Base-by-base conservation (phyloP, 73 alveolate genomes). In the Breviolum minutum region DNA sequence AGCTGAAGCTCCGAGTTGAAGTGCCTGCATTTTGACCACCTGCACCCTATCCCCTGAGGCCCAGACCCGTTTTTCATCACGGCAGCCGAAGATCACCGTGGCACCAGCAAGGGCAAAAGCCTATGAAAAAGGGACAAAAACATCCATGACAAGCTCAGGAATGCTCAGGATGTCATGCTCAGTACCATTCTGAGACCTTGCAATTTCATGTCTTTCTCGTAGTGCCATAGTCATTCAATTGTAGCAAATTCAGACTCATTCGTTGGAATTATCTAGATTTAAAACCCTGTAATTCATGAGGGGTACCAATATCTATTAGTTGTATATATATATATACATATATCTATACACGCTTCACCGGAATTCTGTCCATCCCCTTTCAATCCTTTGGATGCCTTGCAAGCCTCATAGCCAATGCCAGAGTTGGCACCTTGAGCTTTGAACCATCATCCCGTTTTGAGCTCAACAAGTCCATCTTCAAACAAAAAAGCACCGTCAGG, bases 31-130 rank as follows among this genome's bases (percentile, higher is more conserved):
- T 40, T 40, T 40, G 54, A 40, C 54, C 54, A 40, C 54, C 54
- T 40, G 54, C 54, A 40, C 54, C 54, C 54, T 40, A 40, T 3
- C 54, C 54, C 54, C 74, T 66, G 74, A 10, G 74, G 83, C 32
- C n/a, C n/a, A n/a, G n/a, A 73, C 83, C 24, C 86, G 86, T 30
- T 40, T 66, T 27, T 64, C 73, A 69, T 88, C 81, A 22, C 95
- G 85, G 73, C 95, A 88, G 86, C 68, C 95, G 54, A 88, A 69
- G 84, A 88, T 69, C 60, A 88, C 95, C 7, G 95, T 66, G n/a
- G 86, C 95, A 14, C 95, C 95, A 12, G 95, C 95, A 17, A 73
- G 86, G 61, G 81, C 71, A 27, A 88, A 48, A 24, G 95, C 95
- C 95, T 87, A 74, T 10, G 74, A 48, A 40, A 40, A 3, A 19